phyloP scores from a whole-genome alignment of 176 grass and related monocot genomes.

The Carex scoparia region DNA sequence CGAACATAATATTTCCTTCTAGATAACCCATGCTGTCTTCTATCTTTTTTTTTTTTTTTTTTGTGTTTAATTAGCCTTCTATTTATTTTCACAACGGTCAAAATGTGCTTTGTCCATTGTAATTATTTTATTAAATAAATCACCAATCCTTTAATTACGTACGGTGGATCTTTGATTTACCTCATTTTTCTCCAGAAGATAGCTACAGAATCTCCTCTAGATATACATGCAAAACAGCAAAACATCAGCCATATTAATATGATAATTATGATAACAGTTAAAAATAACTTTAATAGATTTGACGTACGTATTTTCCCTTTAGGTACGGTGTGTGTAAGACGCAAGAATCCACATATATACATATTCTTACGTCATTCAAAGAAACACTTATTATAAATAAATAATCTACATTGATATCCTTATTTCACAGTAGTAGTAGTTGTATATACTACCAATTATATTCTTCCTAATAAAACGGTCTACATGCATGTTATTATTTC shows the following conservation, averaged over 20 bases:
- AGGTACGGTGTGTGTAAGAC: background rate
- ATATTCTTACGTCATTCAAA: background rate
- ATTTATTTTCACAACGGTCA: background rate
- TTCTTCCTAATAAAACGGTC: background rate
- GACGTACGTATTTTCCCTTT: background rate
- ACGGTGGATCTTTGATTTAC: background rate
- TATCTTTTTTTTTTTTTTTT: background rate
- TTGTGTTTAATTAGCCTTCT: background rate
- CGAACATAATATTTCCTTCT: conserved; percentile 20
- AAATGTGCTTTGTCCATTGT: background rate
- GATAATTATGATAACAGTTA: background rate
- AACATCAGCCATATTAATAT: background rate
- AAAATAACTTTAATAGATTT: background rate
- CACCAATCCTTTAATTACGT: background rate
- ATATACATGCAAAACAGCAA: background rate
- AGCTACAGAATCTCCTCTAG: background rate
- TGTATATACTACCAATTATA: background rate
- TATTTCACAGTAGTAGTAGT: background rate
- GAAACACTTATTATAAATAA: background rate
- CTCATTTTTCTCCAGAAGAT: conserved; percentile 12
- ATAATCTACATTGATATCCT: background rate
- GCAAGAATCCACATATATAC: background rate
- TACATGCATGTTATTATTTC: conserved; percentile 7
- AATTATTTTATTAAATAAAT: background rate
- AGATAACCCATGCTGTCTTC: background rate